phyloP scores from a whole-genome alignment of 2,329 filamentous ascomycete genomes.

The Metarhizium humberi region DNA sequence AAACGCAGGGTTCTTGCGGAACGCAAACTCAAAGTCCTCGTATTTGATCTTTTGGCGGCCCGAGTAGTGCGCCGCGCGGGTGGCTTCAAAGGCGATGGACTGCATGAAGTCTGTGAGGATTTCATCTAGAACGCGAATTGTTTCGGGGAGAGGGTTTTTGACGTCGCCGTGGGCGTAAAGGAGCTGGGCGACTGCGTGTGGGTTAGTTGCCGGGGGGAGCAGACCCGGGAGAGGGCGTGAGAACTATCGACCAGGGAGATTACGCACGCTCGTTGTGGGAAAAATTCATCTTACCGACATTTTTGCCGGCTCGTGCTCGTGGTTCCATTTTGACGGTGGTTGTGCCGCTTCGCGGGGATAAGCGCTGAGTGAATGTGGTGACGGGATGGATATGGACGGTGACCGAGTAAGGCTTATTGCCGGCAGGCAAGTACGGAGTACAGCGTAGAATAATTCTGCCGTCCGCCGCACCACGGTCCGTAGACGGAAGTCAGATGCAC shows the following conservation, averaged over 20 bases:
- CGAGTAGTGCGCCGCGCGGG: constrained; percentile 73
- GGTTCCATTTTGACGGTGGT: constrained; percentile 52
- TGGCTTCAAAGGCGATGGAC: constrained; percentile 83
- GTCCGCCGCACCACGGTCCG: background rate
- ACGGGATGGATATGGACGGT: background rate
- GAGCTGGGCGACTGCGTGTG: constrained; percentile 53
- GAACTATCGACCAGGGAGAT: background rate
- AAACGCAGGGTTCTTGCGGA: constrained; percentile 76
- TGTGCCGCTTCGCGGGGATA: background rate
- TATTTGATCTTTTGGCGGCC: constrained; percentile 96
- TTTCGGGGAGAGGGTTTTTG: constrained; percentile 68
- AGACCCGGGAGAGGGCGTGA: background rate
- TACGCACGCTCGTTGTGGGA: constrained; percentile 57
- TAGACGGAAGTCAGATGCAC: background rate
- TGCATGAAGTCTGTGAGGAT: constrained; percentile 96
- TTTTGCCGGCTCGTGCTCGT: constrained; percentile 66
- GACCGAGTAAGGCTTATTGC: background rate
- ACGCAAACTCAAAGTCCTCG: constrained; percentile 93
- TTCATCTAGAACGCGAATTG: constrained; percentile 81
- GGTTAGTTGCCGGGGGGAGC: background rate
- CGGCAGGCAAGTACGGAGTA: background rate
- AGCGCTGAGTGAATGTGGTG: background rate
- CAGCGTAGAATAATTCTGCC: background rate
- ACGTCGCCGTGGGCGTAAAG: constrained; percentile 77
- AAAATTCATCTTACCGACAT: constrained; percentile 79